Base-by-base conservation (phyloP, 495 filamentous ascomycete genomes). In the Podospora pseudocomata region DNA sequence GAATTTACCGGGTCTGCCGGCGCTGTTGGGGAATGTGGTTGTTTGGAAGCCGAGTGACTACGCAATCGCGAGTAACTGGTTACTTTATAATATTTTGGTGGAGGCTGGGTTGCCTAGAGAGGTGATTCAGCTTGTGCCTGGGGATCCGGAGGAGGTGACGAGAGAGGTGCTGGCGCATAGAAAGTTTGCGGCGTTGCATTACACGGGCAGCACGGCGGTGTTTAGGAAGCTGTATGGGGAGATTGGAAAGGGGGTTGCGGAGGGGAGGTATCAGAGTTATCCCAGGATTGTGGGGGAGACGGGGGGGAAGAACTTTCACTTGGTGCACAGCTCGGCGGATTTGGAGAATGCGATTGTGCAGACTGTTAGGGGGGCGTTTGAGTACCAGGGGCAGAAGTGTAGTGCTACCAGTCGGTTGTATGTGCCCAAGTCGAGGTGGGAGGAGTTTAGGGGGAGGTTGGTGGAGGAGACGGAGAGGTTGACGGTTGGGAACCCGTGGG, bases 321-420 rank as follows among this genome's bases (percentile, higher is more conserved):
- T 96, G 54, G 77, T 96, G 58, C 92, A 96, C 75, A 68, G 81
- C 5, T 88, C 86, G 4, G 92, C 92, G 49, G 90, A 95, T 70
- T 72, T 93, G 59, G 77, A 85, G 44, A 94, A 92, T 71, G 92
- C 92, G 30, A 90, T 87, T 11, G 81, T 90, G 58, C 89, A 95
- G 70, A 96, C 92, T 11, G 87, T 96, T 32, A 90, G 92, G 55
- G 92, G 91, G 55, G 89, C 92, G 7, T 96, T 96, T 73, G 92
- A 96, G 79, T 96, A 91, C 75, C 91, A 93, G 76, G 92, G 92
- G 26, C 92, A 96, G 77, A 96, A 96, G 78, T 96, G 92, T 80
- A 91, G 88, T 72, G 92, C 92, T 58, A 91, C 89, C 2, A 94
- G 91, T 60, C 86, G 92, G 18, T 68, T 87, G 18, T 96, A 95